Conservation (phyloP, 331 rosid genomes). For the Telfairia occidentalis region DNA sequence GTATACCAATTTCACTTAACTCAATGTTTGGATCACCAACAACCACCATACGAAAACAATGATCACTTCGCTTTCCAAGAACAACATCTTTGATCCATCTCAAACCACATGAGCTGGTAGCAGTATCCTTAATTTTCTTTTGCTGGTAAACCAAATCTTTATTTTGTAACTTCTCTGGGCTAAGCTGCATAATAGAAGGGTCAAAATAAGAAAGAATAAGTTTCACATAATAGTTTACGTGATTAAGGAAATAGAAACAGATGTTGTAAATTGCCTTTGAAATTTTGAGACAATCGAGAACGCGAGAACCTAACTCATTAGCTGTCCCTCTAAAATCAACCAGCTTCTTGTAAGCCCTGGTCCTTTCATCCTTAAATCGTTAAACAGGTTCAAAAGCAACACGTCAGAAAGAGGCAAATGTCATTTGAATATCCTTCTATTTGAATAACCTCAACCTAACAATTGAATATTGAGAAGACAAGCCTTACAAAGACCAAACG, state of each 20-base stretch:
- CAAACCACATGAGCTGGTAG: conserved; percentile 71
- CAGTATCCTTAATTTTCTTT: conserved; percentile 46
- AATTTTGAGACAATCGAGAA: conserved; percentile 66
- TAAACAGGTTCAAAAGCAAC: conserved; percentile 13
- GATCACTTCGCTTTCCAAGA: conserved; percentile 84
- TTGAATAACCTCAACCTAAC: conserved; percentile 3
- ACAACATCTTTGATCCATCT: conserved; percentile 93
- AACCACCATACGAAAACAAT: conserved; percentile 68
- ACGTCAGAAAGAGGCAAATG: conserved; percentile 13
- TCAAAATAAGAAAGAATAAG: conserved; percentile 22
- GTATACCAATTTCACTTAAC: conserved; percentile 73
- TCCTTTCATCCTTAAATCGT: conserved; percentile 62
- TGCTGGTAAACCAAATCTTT: conserved; percentile 43
- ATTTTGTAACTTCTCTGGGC: conserved; percentile 41
- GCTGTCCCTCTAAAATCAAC: conserved; percentile 76
- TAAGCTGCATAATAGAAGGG: conserved; percentile 48
- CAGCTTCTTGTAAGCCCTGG: conserved; percentile 58
- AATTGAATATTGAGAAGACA: conserved; percentile 9
- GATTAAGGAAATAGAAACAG: neutral
- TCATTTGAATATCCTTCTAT: neutral
- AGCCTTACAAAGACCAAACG: conserved; percentile 55
- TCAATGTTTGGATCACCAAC: conserved; percentile 82
- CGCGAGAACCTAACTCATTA: conserved; percentile 65
- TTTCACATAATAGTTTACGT: conserved; percentile 6
- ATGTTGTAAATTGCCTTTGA: conserved; percentile 57